A percentile compares a stretch with the other conserved stretches of the same genome.
Conservation (phyloP, 23 red algal species). For the Pyropia yezoensis region DNA sequence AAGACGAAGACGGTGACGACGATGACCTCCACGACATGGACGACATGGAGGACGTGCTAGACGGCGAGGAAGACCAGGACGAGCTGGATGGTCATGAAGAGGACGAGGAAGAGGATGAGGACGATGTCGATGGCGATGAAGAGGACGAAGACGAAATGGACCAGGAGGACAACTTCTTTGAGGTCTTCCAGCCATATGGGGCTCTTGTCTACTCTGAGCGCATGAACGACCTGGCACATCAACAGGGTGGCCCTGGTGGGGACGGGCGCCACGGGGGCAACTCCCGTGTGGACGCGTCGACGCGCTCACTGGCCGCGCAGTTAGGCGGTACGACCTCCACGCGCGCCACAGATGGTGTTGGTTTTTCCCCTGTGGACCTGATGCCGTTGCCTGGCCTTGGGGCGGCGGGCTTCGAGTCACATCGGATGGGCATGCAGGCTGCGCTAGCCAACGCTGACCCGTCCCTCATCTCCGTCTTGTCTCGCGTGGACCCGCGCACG, state of each 20-base stretch:
- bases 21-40: neutral
- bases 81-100: slow-evolving; percentile 5
- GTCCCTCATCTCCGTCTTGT: too few species aligned
- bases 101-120: slow-evolving; percentile 1
- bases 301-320: neutral
- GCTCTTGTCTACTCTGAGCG: neutral
- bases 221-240: slow-evolving; percentile 1
- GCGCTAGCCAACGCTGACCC: too few species aligned
- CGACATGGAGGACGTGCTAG: slow-evolving; percentile 2
- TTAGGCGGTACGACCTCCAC: too few species aligned
- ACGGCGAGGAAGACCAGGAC: slow-evolving; percentile 13
- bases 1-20: neutral
- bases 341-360: too few species aligned
- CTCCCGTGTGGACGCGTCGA: neutral
- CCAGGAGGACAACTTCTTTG: slow-evolving; percentile 2
- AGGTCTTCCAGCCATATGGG: neutral
- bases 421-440: too few species aligned
- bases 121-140: neutral
- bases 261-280: neutral
- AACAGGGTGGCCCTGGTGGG: neutral
- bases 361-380: too few species aligned
- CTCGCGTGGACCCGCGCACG: too few species aligned
- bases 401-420: too few species aligned
- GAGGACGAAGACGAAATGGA: neutral
- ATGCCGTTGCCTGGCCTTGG: too few species aligned